Conservation (phyloP, 768 basidiomycete genomes). For the Boletus tomentosulus region DNA sequence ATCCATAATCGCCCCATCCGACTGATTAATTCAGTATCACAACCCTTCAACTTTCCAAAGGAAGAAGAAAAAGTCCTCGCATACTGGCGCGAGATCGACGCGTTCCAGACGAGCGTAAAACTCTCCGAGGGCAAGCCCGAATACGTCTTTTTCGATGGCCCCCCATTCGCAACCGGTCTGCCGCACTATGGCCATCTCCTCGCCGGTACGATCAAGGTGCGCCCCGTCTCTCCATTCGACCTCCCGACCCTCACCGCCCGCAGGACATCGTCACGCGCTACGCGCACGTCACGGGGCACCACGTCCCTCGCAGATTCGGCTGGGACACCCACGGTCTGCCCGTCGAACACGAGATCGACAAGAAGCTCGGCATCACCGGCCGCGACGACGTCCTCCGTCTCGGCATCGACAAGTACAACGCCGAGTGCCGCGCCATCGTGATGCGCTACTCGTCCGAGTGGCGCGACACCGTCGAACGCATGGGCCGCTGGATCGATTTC, state of each 20-base stretch:
- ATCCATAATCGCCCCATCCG: conserved; percentile 1
- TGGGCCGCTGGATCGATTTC: conserved; percentile 99
- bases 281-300: conserved; percentile 87
- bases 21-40: conserved; percentile 49
- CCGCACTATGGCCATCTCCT: conserved; percentile 96
- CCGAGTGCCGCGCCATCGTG: conserved; percentile 92
- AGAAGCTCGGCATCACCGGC: conserved; percentile 86
- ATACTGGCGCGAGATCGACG: conserved; percentile 96
- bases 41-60: conserved; percentile 76
- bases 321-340: conserved; percentile 99
- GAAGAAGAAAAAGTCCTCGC: conserved; percentile 88
- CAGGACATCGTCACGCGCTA: conserved; percentile 98
- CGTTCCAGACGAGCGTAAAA: conserved; percentile 91
- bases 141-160: conserved; percentile 95
- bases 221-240: conserved; percentile 7
- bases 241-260: not conserved
- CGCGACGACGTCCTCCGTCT: conserved; percentile 91
- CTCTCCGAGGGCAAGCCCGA: conserved; percentile 87
- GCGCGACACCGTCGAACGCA: conserved; percentile 91
- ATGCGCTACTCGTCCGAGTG: conserved; percentile 96
- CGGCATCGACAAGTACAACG: conserved; percentile 98
- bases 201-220: conserved; percentile 89
- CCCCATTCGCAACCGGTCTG: conserved; percentile 94
- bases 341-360: conserved; percentile 99
- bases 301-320: conserved; percentile 92